A percentile compares a stretch with the other conserved stretches of the same genome.
These are phyloP conservation scores for Colletotrichum agaves DNA, from an alignment of 2,329 filamentous ascomycete genomes.

Conservation along the genomic window DNA sequence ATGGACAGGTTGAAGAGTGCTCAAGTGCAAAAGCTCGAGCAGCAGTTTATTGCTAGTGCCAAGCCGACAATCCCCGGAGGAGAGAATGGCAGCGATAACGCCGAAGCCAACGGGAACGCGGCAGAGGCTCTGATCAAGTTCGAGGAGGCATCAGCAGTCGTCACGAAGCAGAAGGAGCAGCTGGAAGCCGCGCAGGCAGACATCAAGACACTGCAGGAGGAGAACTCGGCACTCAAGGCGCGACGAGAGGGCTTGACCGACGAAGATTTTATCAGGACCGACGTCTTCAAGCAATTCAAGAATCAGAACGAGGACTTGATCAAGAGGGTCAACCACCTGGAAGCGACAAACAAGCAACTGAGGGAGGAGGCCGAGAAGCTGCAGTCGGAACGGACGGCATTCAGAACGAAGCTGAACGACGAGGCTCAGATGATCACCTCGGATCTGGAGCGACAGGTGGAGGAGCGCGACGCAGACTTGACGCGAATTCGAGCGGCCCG, in stretches of 20 bases:
- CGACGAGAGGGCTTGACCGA: constrained; percentile 81
- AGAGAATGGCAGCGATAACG: constrained; percentile 65
- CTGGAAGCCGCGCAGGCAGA: constrained; percentile 82
- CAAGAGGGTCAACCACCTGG: constrained; percentile 89
- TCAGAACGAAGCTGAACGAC: constrained; percentile 82
- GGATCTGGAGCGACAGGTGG: constrained; percentile 85
- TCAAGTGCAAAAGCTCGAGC: constrained; percentile 91
- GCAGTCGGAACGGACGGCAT: constrained; percentile 85
- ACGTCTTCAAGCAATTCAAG: constrained; percentile 93
- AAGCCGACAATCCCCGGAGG: constrained; percentile 58
- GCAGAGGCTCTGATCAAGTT: constrained; percentile 80
- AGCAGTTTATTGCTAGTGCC: constrained; percentile 81
- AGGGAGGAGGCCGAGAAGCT: constrained; percentile 87
- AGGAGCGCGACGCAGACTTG: constrained; percentile 84
- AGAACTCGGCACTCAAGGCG: constrained; percentile 78
- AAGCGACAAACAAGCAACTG: constrained; percentile 86
- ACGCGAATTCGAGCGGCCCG: constrained; percentile 84
- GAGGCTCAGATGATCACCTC: constrained; percentile 78
- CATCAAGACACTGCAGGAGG: constrained; percentile 77
- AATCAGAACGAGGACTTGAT: constrained; percentile 92
- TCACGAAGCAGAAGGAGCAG: constrained; percentile 88
- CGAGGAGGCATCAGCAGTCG: constrained; percentile 80
- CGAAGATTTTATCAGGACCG: constrained; percentile 92
- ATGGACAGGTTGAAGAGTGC: constrained; percentile 88
- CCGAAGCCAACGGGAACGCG: constrained; percentile 64